These are phyloP conservation scores for Pseudogymnoascus sp. DNA, from an alignment of 2,329 filamentous ascomycete species.

Conservation along the genomic window DNA sequence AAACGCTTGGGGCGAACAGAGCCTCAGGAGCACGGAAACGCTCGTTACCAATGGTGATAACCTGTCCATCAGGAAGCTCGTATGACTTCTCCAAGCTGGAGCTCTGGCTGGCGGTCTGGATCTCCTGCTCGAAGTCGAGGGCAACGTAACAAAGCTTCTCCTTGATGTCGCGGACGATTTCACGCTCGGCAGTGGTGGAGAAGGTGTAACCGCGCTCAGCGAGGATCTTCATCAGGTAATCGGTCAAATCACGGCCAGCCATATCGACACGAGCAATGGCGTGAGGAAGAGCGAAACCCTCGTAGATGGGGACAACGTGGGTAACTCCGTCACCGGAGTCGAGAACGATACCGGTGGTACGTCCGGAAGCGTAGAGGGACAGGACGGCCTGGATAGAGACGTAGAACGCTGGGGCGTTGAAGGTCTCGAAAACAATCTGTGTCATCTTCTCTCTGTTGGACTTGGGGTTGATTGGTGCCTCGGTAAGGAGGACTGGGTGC, in stretches of 20 bases:
- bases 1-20: conserved; percentile 96
- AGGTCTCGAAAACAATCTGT: conserved; percentile 99
- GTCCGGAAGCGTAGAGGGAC: conserved; percentile 98
- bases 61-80: conserved; percentile 97
- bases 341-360: conserved; percentile 99
- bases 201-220: conserved; percentile 99
- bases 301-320: conserved; percentile 99
- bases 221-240: conserved; percentile 99
- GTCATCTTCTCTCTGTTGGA: conserved; percentile 99
- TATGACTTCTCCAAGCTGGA: conserved; percentile 99
- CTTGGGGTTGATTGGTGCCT: conserved; percentile 99
- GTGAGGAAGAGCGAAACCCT: conserved; percentile 99
- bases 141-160: conserved; percentile 99
- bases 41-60: conserved; percentile 99
- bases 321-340: conserved; percentile 99
- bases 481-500: conserved; percentile 97
- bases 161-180: conserved; percentile 99
- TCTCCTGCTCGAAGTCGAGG: conserved; percentile 99
- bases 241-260: conserved; percentile 99
- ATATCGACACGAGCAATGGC: conserved; percentile 99
- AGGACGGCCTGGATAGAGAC: conserved; percentile 99
- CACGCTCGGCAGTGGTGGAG: conserved; percentile 99
- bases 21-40: conserved; percentile 99
- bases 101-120: conserved; percentile 98
- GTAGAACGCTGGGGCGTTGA: conserved; percentile 99